Evolutionary conservation across 352 stramenopile species (phyloP).

Genomic region (Phytophthora capsici): DNA sequence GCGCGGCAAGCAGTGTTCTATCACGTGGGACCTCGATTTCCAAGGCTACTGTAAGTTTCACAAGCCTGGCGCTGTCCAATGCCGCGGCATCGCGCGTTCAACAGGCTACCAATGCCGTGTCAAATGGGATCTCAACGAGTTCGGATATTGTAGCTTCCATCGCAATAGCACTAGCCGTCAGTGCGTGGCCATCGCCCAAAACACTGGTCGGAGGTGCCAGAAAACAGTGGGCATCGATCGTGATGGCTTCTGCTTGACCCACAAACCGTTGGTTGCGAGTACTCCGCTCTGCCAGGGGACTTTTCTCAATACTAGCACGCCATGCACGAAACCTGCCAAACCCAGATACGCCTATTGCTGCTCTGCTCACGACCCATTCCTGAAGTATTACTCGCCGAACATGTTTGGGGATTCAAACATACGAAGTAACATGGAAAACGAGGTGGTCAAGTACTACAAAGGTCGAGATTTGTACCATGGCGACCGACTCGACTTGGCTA

Average conservation of each 20-base stretch:
- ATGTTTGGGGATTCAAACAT: constrained; percentile 28
- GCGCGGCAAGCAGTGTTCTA: constrained; percentile 6
- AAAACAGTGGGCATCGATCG: constrained; percentile 25
- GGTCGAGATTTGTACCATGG: constrained; percentile 39
- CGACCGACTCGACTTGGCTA: constrained; percentile 20
- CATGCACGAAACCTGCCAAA: constrained; percentile 27
- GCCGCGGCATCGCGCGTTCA: constrained; percentile 18
- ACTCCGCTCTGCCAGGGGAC: constrained; percentile 9
- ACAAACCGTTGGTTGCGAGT: neutral
- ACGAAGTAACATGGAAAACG: constrained; percentile 12
- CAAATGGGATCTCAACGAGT: constrained; percentile 22
- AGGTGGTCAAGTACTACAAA: constrained; percentile 16
- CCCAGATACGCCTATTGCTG: constrained; percentile 40
- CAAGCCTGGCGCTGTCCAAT: constrained; percentile 15
- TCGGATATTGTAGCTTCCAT: constrained; percentile 18
- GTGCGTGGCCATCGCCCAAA: constrained; percentile 24
- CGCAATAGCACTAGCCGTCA: too few relatives aligned
- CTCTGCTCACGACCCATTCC: constrained; percentile 29
- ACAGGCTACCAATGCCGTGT: constrained; percentile 25
- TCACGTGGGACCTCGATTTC: constrained; percentile 5
- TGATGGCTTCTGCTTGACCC: constrained; percentile 21
- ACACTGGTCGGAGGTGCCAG: constrained; percentile 20
- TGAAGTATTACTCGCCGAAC: constrained; percentile 26
- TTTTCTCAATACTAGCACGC: neutral
- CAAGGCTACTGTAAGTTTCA: constrained; percentile 34